Conservation (phyloP, 352 stramenopile species). For the Pythium phragmitis region DNA sequence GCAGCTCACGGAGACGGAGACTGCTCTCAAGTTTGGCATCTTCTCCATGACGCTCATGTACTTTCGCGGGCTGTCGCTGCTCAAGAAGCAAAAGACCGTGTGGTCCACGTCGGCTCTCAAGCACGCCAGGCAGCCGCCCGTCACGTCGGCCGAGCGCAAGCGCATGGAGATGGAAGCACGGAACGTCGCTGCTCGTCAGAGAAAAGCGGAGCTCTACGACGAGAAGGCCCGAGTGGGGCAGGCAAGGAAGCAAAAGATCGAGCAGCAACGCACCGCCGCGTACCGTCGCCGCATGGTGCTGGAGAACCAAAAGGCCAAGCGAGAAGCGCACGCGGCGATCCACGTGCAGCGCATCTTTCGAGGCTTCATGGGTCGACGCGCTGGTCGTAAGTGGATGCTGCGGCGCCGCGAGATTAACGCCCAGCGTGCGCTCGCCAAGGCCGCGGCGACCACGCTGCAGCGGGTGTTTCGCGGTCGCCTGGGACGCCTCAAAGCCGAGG, state of each 20-base stretch:
- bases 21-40: constrained; percentile 94
- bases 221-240: constrained; percentile 60
- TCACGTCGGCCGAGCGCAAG: constrained; percentile 39
- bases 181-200: constrained; percentile 40
- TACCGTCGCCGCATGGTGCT: constrained; percentile 63
- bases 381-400: constrained; percentile 81
- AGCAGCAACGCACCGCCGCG: constrained; percentile 57
- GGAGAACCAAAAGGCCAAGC: constrained; percentile 64
- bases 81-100: constrained; percentile 81
- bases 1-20: constrained; percentile 84
- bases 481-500: constrained; percentile 77
- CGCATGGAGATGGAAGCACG: constrained; percentile 53
- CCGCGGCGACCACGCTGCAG: constrained; percentile 83
- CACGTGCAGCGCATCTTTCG: constrained; percentile 78
- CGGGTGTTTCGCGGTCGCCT: constrained; percentile 85
- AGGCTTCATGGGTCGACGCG: constrained; percentile 77
- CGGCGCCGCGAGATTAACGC: constrained; percentile 85
- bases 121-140: constrained; percentile 11
- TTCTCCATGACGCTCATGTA: constrained; percentile 97
- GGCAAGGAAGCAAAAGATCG: constrained; percentile 61
- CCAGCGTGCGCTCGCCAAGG: constrained; percentile 68
- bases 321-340: constrained; percentile 43
- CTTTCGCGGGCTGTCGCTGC: constrained; percentile 89
- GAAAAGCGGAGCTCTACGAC: constrained; percentile 44
- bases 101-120: constrained; percentile 62